Evolutionary conservation across 805 yeast genomes (phyloP).

Genomic region (Candida succiphila): DNA sequence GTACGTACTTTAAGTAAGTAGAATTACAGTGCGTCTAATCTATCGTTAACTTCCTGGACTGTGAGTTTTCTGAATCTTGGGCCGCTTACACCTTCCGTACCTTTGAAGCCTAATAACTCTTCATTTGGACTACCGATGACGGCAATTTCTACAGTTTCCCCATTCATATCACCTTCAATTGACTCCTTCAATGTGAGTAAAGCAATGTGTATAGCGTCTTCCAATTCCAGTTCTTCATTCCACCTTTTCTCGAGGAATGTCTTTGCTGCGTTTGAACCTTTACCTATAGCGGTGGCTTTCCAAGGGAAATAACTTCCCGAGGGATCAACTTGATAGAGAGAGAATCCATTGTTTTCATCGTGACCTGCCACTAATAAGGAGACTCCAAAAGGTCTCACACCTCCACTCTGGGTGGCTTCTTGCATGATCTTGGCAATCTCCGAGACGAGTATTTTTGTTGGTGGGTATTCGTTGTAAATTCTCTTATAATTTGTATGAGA

Average conservation of each 20-base stretch:
- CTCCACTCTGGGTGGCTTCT: conserved; percentile 97
- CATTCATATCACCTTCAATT: conserved; percentile 96
- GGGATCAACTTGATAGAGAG: conserved; percentile 95
- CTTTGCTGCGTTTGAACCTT: conserved; percentile 92
- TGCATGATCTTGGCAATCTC: conserved; percentile 96
- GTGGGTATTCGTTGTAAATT: conserved; percentile 93
- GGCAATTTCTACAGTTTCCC: conserved; percentile 90
- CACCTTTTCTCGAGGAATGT: conserved; percentile 96
- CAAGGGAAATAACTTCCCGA: conserved; percentile 97
- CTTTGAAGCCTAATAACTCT: conserved; percentile 74
- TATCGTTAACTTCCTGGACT: conserved; percentile 90
- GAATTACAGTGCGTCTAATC: conserved; percentile 84
- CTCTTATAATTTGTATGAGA: conserved; percentile 91
- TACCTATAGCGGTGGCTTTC: conserved; percentile 99
- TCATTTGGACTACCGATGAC: conserved; percentile 79
- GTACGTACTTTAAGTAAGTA: too few species aligned
- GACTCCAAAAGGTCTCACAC: conserved; percentile 98
- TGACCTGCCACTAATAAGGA: conserved; percentile 90
- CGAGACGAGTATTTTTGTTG: conserved; percentile 85
- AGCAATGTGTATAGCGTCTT: conserved; percentile 97
- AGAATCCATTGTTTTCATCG: conserved; percentile 61
- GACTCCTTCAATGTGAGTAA: conserved; percentile 89
- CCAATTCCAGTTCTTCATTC: conserved; percentile 94
- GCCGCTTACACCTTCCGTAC: conserved; percentile 67
- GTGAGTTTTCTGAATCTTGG: conserved; percentile 83